phyloP scores from a whole-genome alignment of 2,329 filamentous ascomycete genomes.

The Orbilia blumenaviensis region DNA sequence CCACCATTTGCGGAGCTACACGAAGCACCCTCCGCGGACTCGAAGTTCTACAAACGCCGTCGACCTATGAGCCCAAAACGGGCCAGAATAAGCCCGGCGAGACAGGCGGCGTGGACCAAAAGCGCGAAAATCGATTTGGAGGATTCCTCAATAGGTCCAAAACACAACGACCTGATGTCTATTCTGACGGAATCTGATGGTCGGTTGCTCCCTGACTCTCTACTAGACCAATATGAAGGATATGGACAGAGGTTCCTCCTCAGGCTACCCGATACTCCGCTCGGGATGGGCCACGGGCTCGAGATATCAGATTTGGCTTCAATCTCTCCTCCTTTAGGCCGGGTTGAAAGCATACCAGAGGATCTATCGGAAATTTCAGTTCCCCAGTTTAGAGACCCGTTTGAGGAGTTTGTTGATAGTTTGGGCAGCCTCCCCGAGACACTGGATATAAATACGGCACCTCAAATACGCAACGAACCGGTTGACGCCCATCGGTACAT shows the following conservation, averaged over 20 bases:
- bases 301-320: not conserved
- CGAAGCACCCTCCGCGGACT: not conserved
- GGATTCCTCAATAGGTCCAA: not conserved
- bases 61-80: no score
- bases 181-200: no score
- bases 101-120: constrained; percentile 3
- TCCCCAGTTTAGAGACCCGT: not conserved
- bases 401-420: not conserved
- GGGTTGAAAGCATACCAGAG: not conserved
- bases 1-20: not conserved
- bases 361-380: not conserved
- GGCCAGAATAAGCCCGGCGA: no score
- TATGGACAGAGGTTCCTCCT: not conserved
- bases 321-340: not conserved
- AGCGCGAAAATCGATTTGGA: no score
- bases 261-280: not conserved
- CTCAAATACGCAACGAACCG: not conserved
- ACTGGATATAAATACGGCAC: not conserved
- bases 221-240: not conserved
- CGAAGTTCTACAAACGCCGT: no score
- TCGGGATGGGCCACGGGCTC: not conserved
- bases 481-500: no score
- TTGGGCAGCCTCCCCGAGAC: not conserved
- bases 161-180: no score
- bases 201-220: no score